phyloP scores from a whole-genome alignment of 768 basidiomycete species.

The Collybia mongolica region DNA sequence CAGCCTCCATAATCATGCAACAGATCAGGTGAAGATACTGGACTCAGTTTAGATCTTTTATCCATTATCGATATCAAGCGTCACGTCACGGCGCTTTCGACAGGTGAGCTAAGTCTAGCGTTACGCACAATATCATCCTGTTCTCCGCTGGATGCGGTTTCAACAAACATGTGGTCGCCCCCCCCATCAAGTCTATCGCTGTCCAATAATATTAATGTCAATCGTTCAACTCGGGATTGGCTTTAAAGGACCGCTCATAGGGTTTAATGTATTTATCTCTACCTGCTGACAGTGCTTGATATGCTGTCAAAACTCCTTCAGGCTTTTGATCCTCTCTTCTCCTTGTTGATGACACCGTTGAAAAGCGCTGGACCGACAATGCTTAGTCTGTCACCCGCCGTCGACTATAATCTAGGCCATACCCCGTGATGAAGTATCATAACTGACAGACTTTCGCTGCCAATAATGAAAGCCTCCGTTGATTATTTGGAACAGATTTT shows the following conservation, averaged over 20 bases:
- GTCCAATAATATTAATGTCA: constrained; percentile 5
- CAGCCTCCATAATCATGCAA: constrained; percentile 5
- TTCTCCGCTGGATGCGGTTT: constrained; percentile 15
- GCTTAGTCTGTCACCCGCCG: constrained; percentile 3
- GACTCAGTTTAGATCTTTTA: constrained; percentile 7
- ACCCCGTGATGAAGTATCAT: constrained; percentile 8
- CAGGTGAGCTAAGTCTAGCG: constrained; percentile 5
- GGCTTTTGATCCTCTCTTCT: constrained; percentile 7
- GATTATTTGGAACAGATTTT: constrained; percentile 12
- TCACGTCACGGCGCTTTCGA: constrained; percentile 22
- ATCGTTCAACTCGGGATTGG: constrained; percentile 2
- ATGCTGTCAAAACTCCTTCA: constrained; percentile 4
- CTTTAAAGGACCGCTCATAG: neutral
- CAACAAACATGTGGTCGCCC: constrained; percentile 1
- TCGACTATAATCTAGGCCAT: constrained; percentile 8
- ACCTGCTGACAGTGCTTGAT: constrained; percentile 2
- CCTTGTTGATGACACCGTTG: constrained; percentile 8
- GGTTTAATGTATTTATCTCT: constrained; percentile 1
- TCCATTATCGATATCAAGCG: constrained; percentile 15
- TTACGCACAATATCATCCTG: neutral
- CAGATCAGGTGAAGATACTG: constrained; percentile 7
- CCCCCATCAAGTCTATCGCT: constrained; percentile 2
- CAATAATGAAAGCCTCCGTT: constrained; percentile 3
- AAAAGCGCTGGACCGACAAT: constrained; percentile 1
- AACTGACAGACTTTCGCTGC: constrained; percentile 8